A percentile compares a stretch with the other conserved stretches of the same genome.
Evolutionary conservation across 2,329 filamentous ascomycete species (phyloP).

Genomic region (Ophiostoma himal-ulmi): DNA sequence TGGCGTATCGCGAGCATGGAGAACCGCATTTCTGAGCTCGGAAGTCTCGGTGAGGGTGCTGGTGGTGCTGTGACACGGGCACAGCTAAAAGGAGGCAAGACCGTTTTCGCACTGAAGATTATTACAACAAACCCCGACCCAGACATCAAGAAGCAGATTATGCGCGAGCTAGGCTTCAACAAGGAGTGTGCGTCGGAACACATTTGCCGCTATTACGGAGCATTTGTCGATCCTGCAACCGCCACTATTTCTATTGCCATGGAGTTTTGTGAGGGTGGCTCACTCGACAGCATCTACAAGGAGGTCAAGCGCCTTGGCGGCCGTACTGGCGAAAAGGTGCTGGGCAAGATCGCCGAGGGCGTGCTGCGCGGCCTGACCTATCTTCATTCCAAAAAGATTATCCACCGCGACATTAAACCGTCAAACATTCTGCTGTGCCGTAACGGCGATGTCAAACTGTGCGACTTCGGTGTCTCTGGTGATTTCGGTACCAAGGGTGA

Average conservation of each 20-base stretch:
- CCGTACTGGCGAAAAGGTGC: conserved; percentile 90
- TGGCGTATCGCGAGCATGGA: conserved; percentile 92
- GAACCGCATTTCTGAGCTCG: conserved; percentile 79
- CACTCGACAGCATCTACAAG: conserved; percentile 91
- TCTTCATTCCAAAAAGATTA: conserved; percentile 91
- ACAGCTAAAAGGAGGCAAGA: conserved; percentile 84
- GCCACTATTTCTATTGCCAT: conserved; percentile 97
- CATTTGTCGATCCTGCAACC: conserved; percentile 91
- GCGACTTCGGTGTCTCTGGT: conserved; percentile 95
- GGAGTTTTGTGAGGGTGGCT: conserved; percentile 98
- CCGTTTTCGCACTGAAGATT: conserved; percentile 93
- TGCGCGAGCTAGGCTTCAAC: conserved; percentile 94
- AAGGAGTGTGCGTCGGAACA: conserved; percentile 93
- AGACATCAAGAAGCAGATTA: conserved; percentile 96
- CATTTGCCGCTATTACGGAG: conserved; percentile 96
- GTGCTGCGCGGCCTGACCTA: conserved; percentile 92
- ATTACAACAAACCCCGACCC: conserved; percentile 98
- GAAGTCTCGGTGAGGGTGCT: conserved; percentile 86
- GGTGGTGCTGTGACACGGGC: conserved; percentile 92
- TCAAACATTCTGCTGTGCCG: conserved; percentile 93
- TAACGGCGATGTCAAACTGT: conserved; percentile 90
- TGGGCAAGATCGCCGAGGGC: conserved; percentile 94
- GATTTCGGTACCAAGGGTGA: conserved; percentile 98
- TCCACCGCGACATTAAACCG: conserved; percentile 97
- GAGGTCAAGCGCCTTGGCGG: conserved; percentile 95